Percentiles rank a stretch among this genome's conserved stretches.
These are phyloP conservation scores for Hyparrhenia diplandra DNA, from an alignment of 176 grass and related monocot genomes.

Conservation along the genomic window DNA sequence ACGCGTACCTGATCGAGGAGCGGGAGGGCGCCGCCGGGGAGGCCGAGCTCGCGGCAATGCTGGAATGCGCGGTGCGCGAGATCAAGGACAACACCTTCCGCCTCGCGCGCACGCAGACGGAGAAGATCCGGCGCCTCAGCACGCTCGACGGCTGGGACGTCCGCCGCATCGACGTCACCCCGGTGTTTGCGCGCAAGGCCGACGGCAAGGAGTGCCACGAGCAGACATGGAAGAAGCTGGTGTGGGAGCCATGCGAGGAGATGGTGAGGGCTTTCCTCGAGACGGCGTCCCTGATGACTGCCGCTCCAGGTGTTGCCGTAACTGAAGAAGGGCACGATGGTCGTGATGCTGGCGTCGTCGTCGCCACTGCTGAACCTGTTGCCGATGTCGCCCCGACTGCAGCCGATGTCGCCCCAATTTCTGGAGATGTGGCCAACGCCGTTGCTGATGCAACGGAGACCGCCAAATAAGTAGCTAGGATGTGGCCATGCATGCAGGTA, in stretches of 20 bases:
- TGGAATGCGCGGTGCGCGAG: conserved; percentile 36
- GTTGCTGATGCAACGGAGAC: no score
- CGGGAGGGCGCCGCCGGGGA: background rate
- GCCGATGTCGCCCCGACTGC: no score
- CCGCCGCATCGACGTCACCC: conserved; percentile 46
- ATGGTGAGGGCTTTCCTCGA: conserved; percentile 22
- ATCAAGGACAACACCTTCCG: conserved; percentile 65
- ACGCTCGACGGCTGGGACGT: conserved; percentile 53
- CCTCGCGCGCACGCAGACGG: conserved; percentile 41
- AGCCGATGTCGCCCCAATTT: no score
- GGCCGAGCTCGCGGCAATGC: conserved; percentile 11
- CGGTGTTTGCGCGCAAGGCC: conserved; percentile 36
- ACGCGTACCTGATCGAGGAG: conserved; percentile 43
- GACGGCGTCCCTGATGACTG: background rate
- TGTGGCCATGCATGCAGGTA: background rate
- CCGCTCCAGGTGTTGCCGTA: background rate
- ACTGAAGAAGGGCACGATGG: background rate
- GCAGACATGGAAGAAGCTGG: background rate
- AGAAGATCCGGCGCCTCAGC: conserved; percentile 52
- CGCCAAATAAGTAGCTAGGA: no score
- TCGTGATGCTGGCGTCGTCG: no score
- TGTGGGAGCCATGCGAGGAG: conserved; percentile 22
- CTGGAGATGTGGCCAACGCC: background rate
- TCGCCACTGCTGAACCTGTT: no score
- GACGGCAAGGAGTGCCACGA: background rate